phyloP scores from a whole-genome alignment of 2,329 filamentous ascomycete species.

The Leptographium flavum region DNA sequence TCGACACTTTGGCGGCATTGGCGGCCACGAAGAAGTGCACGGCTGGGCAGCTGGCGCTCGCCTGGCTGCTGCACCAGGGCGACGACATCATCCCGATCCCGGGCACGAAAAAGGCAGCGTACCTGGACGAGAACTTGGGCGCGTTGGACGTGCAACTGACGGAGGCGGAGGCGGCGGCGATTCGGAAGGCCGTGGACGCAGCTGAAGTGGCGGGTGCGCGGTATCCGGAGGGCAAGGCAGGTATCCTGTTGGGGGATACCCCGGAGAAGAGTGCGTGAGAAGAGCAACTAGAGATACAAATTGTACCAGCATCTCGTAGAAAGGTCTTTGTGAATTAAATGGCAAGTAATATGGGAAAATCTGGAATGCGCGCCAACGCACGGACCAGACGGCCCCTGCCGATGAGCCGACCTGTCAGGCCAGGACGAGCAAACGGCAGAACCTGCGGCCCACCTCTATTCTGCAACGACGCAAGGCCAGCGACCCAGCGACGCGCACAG shows the following conservation, averaged over 20 bases:
- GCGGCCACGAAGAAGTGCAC: constrained; percentile 23
- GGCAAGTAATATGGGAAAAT: too few species aligned
- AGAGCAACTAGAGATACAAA: neutral
- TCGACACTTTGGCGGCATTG: constrained; percentile 13
- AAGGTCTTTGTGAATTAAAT: too few species aligned
- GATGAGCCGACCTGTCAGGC: too few species aligned
- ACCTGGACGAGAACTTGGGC: constrained; percentile 18
- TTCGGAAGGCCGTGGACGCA: constrained; percentile 5
- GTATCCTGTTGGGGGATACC: constrained; percentile 2
- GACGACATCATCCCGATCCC: constrained; percentile 25
- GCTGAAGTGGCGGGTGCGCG: constrained; percentile 4
- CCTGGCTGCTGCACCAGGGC: constrained; percentile 38
- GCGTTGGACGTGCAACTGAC: constrained; percentile 13
- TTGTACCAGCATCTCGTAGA: too few species aligned
- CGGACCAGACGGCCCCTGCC: too few species aligned
- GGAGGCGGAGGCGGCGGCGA: constrained; percentile 3
- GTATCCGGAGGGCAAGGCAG: neutral
- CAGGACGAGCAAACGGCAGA: too few species aligned
- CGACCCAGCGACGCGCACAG: too few species aligned
- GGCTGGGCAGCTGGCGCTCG: constrained; percentile 36
- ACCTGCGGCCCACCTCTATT: too few species aligned
- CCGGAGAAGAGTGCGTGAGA: neutral
- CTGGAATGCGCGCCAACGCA: too few species aligned
- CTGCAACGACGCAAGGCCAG: too few species aligned
- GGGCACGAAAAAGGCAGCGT: constrained; percentile 17